Percentiles rank a stretch among this genome's conserved stretches.
These are phyloP conservation scores for Chlamydomonas reinhardtii DNA, from an alignment of 163 green algal species.

Conservation along the genomic window DNA sequence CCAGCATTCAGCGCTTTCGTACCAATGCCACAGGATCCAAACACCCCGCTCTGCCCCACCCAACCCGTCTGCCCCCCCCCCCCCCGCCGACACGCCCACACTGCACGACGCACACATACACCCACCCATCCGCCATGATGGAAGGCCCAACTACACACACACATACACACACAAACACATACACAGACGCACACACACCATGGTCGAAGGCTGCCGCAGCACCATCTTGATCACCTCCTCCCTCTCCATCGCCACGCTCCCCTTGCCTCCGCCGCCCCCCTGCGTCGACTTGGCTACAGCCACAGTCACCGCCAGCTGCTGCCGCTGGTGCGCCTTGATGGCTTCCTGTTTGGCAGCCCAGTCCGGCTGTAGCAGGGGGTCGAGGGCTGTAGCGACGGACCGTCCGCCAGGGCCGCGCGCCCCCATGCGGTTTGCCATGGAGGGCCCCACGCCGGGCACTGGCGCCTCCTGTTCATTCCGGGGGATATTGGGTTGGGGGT, in stretches of 20 bases:
- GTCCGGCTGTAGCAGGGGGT: slow-evolving; percentile 4
- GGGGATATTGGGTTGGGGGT: too few species aligned
- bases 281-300: background rate
- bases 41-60: too few species aligned
- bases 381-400: background rate
- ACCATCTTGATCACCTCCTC: background rate
- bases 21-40: too few species aligned
- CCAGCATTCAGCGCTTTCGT: too few species aligned
- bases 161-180: too few species aligned
- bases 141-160: too few species aligned
- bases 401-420: background rate
- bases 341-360: slow-evolving; percentile 12
- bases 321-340: background rate
- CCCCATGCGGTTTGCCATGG: slow-evolving; percentile 10
- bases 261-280: background rate
- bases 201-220: slow-evolving; percentile 21
- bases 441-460: background rate
- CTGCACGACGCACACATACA: too few species aligned
- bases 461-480: slow-evolving; percentile 6
- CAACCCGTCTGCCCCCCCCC: too few species aligned
- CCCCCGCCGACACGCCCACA: too few species aligned
- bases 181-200: background rate
- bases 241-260: background rate
- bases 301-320: slow-evolving; percentile 9
- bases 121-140: too few species aligned